Evolutionary conservation across 495 filamentous ascomycete genomes (phyloP).

Genomic region (Aspergillus ostianus): DNA sequence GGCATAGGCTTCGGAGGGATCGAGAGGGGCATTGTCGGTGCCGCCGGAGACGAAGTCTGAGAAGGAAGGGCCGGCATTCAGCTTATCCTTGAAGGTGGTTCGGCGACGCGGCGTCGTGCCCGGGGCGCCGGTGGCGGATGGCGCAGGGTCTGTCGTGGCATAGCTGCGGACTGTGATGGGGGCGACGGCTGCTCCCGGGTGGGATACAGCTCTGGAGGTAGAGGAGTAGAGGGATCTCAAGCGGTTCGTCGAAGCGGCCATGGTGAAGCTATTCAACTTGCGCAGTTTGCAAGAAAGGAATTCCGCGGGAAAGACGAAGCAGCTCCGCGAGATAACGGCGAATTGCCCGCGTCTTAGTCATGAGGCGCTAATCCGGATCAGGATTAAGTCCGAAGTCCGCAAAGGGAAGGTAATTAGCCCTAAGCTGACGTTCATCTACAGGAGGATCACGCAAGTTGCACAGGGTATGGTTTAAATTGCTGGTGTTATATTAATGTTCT

Average conservation of each 20-base stretch:
- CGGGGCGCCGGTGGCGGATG: constrained; percentile 31
- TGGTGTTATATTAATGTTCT: background rate
- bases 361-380: background rate
- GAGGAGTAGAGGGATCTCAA: constrained; percentile 38
- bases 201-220: constrained; percentile 22
- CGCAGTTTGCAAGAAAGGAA: constrained; percentile 24
- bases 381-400: background rate
- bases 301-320: constrained; percentile 28
- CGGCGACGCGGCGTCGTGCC: constrained; percentile 39
- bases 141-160: constrained; percentile 41
- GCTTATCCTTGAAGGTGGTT: constrained; percentile 74
- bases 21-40: constrained; percentile 55
- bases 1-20: constrained; percentile 54
- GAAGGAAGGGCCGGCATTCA: constrained; percentile 81
- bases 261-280: constrained; percentile 23
- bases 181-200: constrained; percentile 14
- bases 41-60: constrained; percentile 69
- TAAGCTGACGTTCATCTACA: background rate
- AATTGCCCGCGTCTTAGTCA: constrained; percentile 10
- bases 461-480: no score
- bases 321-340: constrained; percentile 16
- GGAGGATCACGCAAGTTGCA: background rate
- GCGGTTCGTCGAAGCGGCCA: constrained; percentile 38
- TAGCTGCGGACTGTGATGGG: constrained; percentile 33
- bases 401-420: background rate